Conservation (phyloP, 2,329 filamentous ascomycete species). For the Cryphonectria parasitica region DNA sequence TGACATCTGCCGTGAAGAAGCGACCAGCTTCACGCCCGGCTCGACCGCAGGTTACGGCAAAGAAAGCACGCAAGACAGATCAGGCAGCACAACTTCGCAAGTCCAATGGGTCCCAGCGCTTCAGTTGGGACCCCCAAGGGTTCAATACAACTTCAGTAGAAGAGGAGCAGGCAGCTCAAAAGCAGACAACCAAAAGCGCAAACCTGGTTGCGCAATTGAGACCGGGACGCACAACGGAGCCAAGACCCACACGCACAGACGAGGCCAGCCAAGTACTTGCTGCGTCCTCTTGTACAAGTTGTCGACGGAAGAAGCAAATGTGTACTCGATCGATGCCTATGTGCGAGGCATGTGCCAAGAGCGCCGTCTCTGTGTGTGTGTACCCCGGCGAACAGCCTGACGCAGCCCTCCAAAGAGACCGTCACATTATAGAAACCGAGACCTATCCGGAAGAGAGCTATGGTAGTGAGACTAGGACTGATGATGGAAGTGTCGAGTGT, state of each 20-base stretch:
- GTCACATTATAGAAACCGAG: not conserved
- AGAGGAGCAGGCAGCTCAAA: not conserved
- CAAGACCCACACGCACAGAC: not conserved
- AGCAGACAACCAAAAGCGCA: not conserved
- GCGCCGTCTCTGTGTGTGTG: constrained; percentile 2
- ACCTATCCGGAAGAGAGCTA: too few relatives aligned
- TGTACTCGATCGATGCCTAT: constrained; percentile 15
- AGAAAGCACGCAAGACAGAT: constrained; percentile 7
- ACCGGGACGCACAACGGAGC: not conserved
- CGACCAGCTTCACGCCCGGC: constrained; percentile 2
- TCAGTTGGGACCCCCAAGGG: not conserved
- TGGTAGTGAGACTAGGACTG: not conserved
- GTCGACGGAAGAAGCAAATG: constrained; percentile 11
- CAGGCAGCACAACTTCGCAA: not conserved
- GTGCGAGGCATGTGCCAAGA: constrained; percentile 14
- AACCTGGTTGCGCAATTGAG: too few relatives aligned
- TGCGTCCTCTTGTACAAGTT: constrained; percentile 10
- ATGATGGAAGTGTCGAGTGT: too few relatives aligned
- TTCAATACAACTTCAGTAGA: not conserved
- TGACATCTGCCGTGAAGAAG: not conserved
- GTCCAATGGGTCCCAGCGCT: not conserved
- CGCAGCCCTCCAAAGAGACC: not conserved
- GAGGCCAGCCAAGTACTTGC: not conserved
- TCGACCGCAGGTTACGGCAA: not conserved
- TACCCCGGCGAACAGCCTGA: not conserved